Evolutionary conservation across 202 grass and related monocot species (phyloP), one percentile per base, ranked within the genome.

Genomic region (Bolboschoenoplectus hybrid): DNA sequence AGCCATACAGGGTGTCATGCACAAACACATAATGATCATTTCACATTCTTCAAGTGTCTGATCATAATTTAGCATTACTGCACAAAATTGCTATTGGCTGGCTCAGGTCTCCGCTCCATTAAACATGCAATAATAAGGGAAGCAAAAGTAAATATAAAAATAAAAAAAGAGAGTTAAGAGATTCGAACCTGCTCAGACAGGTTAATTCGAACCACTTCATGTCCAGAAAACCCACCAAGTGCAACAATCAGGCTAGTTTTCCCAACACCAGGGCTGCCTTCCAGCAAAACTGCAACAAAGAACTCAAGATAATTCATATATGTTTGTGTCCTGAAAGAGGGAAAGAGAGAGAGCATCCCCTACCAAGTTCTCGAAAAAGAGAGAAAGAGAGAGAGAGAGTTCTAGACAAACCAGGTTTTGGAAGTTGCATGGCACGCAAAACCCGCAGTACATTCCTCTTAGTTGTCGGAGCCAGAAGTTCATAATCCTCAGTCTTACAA

Each of bases 251-350:
- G 88, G 86, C 95, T 98, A 67, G 93, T 98, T 82, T 98, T 98
- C 14, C 95, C 95, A 92, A 98, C 93, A 43, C 95, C 95, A 76
- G 95, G 95, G 74, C 95, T 98, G 84, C 95, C 95, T 93, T 98
- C 95, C 34, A 98, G 82, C 50, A 98, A 86, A 82, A 98, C 90
- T 95, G 89, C 38, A 67, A 78, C 19, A 55, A 51, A 65, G 19
- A 77, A 16, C 32, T 63, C 38, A 85, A 61, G 3, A 76, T 19
- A 40, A 86, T 86, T 40, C 80, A 70, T 36, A 19, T 50, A 19
- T 13, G 35, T 41, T 47, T 17, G 55, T 76, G 11, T 76, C 55
- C 45, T n/a, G n/a, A n/a, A n/a, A n/a, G n/a, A n/a, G n/a, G n/a
- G n/a, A n/a, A n/a, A n/a, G n/a, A n/a, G n/a, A n/a, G n/a, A n/a